These are phyloP conservation scores for Suhomyces guaymorum DNA, from an alignment of 1,139 yeast species.

Conservation along the genomic window DNA sequence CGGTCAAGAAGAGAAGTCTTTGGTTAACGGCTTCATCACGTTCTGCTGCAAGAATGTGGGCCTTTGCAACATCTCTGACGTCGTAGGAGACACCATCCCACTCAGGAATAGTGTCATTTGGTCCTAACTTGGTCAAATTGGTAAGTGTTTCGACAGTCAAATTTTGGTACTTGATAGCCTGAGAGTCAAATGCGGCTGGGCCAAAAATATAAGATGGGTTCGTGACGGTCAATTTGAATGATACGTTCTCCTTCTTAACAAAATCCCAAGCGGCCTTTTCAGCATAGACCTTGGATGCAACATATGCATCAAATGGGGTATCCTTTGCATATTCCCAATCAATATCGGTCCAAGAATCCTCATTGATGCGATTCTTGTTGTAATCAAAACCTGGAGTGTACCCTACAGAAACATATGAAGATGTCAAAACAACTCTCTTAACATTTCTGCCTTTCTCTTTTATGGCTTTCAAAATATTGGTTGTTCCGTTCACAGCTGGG, in stretches of 20 bases:
- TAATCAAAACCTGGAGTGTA: background rate
- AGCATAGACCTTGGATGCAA: slow-evolving; percentile 53
- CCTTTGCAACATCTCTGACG: slow-evolving; percentile 21
- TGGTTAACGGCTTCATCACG: slow-evolving; percentile 15
- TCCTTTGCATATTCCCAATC: slow-evolving; percentile 33
- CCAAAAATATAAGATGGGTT: slow-evolving; percentile 28
- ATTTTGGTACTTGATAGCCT: slow-evolving; percentile 33
- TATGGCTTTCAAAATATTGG: slow-evolving; percentile 30
- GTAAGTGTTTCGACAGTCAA: slow-evolving; percentile 36
- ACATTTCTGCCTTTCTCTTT: slow-evolving; percentile 23
- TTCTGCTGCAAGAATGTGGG: slow-evolving; percentile 19
- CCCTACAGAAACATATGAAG: slow-evolving; percentile 23
- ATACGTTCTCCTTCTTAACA: slow-evolving; percentile 33
- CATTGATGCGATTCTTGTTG: slow-evolving; percentile 23
- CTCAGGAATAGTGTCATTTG: slow-evolving; percentile 22
- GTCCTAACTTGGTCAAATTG: slow-evolving; percentile 24
- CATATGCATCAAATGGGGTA: slow-evolving; percentile 27
- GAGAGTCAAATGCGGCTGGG: slow-evolving; percentile 26
- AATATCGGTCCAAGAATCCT: slow-evolving; percentile 42
- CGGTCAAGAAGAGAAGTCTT: slow-evolving; percentile 10
- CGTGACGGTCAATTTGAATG: slow-evolving; percentile 16
- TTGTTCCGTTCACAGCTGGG: slow-evolving; percentile 40
- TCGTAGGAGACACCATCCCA: slow-evolving; percentile 35
- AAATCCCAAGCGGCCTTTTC: slow-evolving; percentile 59
- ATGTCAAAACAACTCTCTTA: slow-evolving; percentile 21